Evolutionary conservation across 2,329 filamentous ascomycete genomes (phyloP).

Genomic region (Aspergillus fructus): DNA sequence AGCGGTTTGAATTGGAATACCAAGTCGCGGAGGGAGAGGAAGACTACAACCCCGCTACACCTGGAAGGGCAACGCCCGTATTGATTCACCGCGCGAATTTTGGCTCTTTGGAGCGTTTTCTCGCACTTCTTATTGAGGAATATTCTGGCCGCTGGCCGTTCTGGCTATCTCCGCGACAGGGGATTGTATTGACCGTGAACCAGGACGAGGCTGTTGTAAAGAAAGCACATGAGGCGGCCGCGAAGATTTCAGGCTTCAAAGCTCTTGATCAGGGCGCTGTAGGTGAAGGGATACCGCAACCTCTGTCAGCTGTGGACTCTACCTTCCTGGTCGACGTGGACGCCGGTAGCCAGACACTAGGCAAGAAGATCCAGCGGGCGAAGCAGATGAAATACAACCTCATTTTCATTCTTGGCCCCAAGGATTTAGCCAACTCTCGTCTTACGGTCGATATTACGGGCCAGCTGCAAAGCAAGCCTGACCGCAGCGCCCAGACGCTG

Average conservation of each 20-base stretch:
- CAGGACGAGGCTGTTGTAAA: conserved; percentile 48
- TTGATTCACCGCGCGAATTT: conserved; percentile 83
- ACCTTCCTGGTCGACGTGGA: conserved; percentile 72
- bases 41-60: conserved; percentile 42
- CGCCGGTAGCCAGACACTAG: conserved; percentile 59
- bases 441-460: conserved; percentile 48
- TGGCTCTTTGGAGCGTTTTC: conserved; percentile 78
- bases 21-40: conserved; percentile 49
- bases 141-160: conserved; percentile 81
- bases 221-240: conserved; percentile 50
- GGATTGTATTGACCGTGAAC: conserved; percentile 71
- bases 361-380: conserved; percentile 72
- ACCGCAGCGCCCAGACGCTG: conserved; percentile 27
- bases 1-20: conserved; percentile 76
- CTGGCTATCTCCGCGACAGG: conserved; percentile 81
- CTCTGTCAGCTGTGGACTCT: conserved; percentile 52
- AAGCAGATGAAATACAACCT: conserved; percentile 69
- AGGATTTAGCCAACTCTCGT: conserved; percentile 59
- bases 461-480: conserved; percentile 43
- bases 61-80: conserved; percentile 67
- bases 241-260: conserved; percentile 48
- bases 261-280: conserved; percentile 25
- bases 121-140: conserved; percentile 82
- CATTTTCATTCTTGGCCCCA: conserved; percentile 70
- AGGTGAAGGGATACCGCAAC: conserved; percentile 29